A percentile compares a stretch with the other conserved stretches of the same genome.
These are phyloP conservation scores for Saccharomyces mikatae DNA, from an alignment of 805 yeast species.

Conservation along the genomic window DNA sequence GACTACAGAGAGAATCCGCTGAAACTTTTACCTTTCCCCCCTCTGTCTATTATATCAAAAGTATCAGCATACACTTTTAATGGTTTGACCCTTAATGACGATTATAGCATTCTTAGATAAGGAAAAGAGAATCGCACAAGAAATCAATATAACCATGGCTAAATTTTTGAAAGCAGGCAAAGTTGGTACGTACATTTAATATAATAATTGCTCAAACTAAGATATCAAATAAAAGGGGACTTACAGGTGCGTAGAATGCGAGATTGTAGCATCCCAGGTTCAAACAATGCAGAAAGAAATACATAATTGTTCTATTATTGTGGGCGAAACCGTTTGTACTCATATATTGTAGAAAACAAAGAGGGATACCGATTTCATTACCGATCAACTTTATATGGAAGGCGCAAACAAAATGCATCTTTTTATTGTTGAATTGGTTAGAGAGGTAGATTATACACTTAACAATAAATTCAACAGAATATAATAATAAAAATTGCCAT, in stretches of 20 bases:
- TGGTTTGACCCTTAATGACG: neutral
- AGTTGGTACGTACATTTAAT: conserved; percentile 51
- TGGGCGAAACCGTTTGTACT: neutral
- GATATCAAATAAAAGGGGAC: neutral
- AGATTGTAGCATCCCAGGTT: neutral
- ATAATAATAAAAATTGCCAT: neutral
- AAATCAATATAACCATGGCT: conserved; percentile 48
- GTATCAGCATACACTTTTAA: neutral
- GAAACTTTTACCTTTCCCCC: conserved; percentile 9
- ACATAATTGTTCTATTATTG: neutral
- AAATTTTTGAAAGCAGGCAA: conserved; percentile 97
- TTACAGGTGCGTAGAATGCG: neutral
- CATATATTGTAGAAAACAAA: too few species aligned
- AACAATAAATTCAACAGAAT: neutral
- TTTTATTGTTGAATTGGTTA: too few species aligned
- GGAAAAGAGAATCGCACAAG: neutral
- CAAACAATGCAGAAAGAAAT: neutral
- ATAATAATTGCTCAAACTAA: neutral
- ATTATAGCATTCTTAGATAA: neutral
- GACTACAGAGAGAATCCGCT: neutral
- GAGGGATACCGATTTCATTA: neutral
- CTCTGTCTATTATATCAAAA: neutral
- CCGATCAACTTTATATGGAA: neutral
- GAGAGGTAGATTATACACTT: too few species aligned
- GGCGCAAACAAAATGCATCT: neutral